These are phyloP conservation scores for Cladosporium oxysporum DNA, from an alignment of 2,329 filamentous ascomycete genomes.

Conservation along the genomic window DNA sequence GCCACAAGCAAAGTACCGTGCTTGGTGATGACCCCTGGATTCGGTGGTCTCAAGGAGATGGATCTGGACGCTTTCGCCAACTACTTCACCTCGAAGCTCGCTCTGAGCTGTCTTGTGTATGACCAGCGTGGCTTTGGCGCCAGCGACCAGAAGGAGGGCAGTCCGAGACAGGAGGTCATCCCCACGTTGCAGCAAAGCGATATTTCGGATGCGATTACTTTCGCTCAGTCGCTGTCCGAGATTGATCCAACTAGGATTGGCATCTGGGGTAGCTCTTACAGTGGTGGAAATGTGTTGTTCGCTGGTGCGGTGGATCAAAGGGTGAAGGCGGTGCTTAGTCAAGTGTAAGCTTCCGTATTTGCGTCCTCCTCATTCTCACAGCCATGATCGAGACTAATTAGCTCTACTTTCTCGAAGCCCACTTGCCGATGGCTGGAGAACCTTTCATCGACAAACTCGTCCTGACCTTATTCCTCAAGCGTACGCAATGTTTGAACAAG, in stretches of 20 bases:
- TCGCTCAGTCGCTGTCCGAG: constrained; percentile 34
- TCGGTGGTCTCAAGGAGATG: constrained; percentile 26
- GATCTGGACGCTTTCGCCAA: constrained; percentile 28
- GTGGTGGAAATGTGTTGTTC: constrained; percentile 44
- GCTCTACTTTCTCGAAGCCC: constrained; percentile 4
- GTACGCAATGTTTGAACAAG: constrained; percentile 28
- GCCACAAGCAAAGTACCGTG: constrained; percentile 21
- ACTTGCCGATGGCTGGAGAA: constrained; percentile 37
- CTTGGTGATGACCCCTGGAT: constrained; percentile 27
- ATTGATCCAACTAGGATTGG: constrained; percentile 39
- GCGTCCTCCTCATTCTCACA: neutral
- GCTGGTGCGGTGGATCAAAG: constrained; percentile 43
- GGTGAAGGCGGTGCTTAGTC: constrained; percentile 44
- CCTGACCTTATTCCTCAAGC: constrained; percentile 35
- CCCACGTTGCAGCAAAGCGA: constrained; percentile 38
- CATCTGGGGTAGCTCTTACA: constrained; percentile 43
- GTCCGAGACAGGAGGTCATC: constrained; percentile 39
- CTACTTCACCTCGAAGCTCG: constrained; percentile 25
- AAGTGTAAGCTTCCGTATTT: constrained; percentile 34
- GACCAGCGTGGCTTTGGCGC: constrained; percentile 40
- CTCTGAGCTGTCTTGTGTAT: constrained; percentile 38
- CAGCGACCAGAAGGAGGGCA: constrained; percentile 32
- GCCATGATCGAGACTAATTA: neutral
- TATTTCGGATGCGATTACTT: constrained; percentile 43
- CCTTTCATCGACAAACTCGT: constrained; percentile 38